Evolutionary conservation across 441 rosid species (phyloP).

Genomic region (Erodium texanum): DNA sequence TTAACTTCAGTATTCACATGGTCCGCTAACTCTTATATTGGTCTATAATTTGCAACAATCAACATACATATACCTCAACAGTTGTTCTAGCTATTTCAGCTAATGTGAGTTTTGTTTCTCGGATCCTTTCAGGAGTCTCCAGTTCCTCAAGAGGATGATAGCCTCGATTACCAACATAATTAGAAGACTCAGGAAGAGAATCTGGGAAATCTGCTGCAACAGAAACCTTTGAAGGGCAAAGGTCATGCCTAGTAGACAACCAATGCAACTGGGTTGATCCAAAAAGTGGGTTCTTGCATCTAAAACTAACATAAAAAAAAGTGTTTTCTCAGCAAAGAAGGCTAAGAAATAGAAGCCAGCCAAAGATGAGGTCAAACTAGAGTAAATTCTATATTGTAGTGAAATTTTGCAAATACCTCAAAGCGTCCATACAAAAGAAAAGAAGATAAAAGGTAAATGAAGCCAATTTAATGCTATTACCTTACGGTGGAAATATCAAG

Average conservation of each 20-base stretch:
- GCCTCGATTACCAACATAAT: conserved; percentile 38
- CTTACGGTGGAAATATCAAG: conserved; percentile 39
- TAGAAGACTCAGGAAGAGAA: conserved; percentile 80
- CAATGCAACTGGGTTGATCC: conserved; percentile 50
- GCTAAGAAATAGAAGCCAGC: background rate
- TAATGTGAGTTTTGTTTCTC: conserved; percentile 52
- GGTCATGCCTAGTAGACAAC: conserved; percentile 44
- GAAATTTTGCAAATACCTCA: background rate
- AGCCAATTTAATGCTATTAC: conserved; percentile 16
- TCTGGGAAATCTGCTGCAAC: conserved; percentile 95
- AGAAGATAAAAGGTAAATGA: background rate
- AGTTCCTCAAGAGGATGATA: conserved; percentile 92
- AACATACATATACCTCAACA: conserved; percentile 47
- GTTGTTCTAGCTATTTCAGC: conserved; percentile 82
- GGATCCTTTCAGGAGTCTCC: conserved; percentile 44
- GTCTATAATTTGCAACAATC: background rate
- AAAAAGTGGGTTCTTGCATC: conserved; percentile 38
- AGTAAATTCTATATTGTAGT: background rate
- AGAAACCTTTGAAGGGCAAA: conserved; percentile 56
- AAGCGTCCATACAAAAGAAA: background rate
- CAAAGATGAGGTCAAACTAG: background rate
- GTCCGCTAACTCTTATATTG: conserved; percentile 8
- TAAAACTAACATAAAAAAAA: conserved; percentile 26
- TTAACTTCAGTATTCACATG: background rate
- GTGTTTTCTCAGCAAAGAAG: background rate